Base-by-base conservation (phyloP, 495 filamentous ascomycete species). In the Neurospora sublineolata region DNA sequence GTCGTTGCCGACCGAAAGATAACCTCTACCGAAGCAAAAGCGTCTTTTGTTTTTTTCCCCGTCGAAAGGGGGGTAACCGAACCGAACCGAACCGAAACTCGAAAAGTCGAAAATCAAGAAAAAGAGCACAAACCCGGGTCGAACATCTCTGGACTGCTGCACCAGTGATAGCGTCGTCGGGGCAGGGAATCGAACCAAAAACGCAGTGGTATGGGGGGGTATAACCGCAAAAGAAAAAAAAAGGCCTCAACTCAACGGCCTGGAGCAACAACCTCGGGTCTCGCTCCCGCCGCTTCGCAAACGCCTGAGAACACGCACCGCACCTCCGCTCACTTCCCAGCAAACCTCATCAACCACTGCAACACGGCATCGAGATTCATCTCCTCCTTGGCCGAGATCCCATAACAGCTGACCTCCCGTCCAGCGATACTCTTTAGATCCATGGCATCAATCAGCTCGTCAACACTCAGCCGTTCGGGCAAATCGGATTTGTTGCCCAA, bases 401-500 rank as follows among this genome's bases (percentile, higher is more conserved):
- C 94, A 81, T 98, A 99, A 84, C 95, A 99, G 86, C 93, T 97
- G 75, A 99, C 94, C 81, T 99, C 95, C 38, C 95, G 92, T 77
- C 92, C 91, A 46, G 91, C 92, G 78, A 99, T 91, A 69, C 89
- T 88, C 81, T 94, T 95, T 38, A 99, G 86, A 75, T 97, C 89
- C 86, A 99, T 88, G 68, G 88, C 90, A 42, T 97, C 94, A 83
- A 99, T 99, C 74, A 99, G 81, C 80, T 97, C 93, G 77, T 99
- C 95, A 37, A 98, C 94, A 42, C 90, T 92, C 38, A 97, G 82
- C 81, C 94, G 94, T 76, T 92, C 85, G 14, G 90, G 89, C 20
- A 99, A 87, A 78, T 99, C 95, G 20, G 93, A 97, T 83, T 99
- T 99, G 84, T 99, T 99, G 52, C 95, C 95, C 4, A 99, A 89